Conservation (phyloP, 2,329 filamentous ascomycete genomes). For the Clarireedia paspali region DNA sequence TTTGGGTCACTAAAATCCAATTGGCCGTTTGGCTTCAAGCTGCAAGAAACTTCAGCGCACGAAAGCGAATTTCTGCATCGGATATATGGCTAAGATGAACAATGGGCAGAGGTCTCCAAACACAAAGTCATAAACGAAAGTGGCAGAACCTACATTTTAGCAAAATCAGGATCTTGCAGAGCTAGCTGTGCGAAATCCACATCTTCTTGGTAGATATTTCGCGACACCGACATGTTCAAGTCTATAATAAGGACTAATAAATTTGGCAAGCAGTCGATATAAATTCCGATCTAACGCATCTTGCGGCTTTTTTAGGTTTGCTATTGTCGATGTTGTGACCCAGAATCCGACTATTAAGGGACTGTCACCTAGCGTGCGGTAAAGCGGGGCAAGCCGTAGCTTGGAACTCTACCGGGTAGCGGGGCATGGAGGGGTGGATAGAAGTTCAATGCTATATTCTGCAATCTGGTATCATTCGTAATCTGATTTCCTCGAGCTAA, state of each 20-base stretch:
- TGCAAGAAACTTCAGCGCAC: conserved; percentile 22
- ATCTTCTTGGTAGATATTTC: conserved; percentile 45
- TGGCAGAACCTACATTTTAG: conserved; percentile 39
- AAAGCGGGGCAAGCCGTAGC: background rate
- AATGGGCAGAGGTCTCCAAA: background rate
- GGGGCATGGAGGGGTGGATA: conserved; percentile 3
- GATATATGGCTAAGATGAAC: background rate
- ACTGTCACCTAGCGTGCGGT: no score
- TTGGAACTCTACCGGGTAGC: background rate
- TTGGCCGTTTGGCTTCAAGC: conserved; percentile 46
- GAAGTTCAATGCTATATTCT: background rate
- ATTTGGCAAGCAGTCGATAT: no score
- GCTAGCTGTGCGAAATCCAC: conserved; percentile 58
- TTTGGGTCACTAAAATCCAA: conserved; percentile 76
- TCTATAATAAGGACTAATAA: background rate
- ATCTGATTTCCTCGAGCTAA: background rate
- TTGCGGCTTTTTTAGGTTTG: no score
- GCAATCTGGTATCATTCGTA: background rate
- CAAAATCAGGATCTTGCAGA: conserved; percentile 50
- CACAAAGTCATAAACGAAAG: background rate
- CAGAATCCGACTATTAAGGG: no score
- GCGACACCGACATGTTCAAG: conserved; percentile 22
- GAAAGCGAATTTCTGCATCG: background rate
- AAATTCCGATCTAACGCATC: no score
- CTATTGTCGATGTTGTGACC: no score